These are phyloP conservation scores for Grosmannia huntii DNA, from an alignment of 2,329 filamentous ascomycete genomes.

Conservation along the genomic window DNA sequence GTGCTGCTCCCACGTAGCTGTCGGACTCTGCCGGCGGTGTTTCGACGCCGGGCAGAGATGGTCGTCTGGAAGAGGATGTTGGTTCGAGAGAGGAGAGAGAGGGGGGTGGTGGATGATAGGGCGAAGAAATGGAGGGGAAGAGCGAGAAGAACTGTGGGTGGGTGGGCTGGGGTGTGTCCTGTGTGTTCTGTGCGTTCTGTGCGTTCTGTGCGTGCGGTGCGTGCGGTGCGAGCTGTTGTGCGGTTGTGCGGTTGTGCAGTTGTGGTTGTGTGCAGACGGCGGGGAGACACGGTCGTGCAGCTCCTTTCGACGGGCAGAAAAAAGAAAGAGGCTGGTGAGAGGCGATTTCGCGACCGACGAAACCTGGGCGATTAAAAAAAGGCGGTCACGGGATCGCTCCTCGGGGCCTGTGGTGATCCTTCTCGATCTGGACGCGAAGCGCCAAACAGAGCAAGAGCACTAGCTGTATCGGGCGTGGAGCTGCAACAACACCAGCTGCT, in stretches of 20 bases:
- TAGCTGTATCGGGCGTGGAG: no score
- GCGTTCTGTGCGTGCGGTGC: neutral
- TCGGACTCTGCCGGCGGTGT: neutral
- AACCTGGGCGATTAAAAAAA: neutral
- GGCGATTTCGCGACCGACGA: neutral
- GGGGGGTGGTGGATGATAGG: neutral
- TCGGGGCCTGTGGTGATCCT: neutral
- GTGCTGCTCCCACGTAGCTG: neutral
- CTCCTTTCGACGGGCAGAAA: neutral
- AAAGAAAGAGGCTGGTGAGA: constrained; percentile 4
- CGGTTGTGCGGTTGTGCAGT: no score
- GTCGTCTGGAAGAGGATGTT: neutral
- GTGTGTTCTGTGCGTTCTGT: neutral
- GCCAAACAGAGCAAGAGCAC: neutral
- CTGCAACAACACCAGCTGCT: neutral
- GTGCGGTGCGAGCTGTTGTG: neutral
- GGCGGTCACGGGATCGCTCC: constrained; percentile 7
- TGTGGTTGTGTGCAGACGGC: neutral
- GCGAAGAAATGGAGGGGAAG: neutral
- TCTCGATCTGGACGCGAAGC: neutral
- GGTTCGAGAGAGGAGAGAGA: neutral
- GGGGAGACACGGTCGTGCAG: neutral
- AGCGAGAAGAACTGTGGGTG: neutral
- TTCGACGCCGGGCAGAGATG: neutral
- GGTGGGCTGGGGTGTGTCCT: neutral